Evolutionary conservation across 176 grass and related monocot genomes (phyloP), one percentile per base, ranked within the genome.

Genomic region (Alloteropsis semialata): DNA sequence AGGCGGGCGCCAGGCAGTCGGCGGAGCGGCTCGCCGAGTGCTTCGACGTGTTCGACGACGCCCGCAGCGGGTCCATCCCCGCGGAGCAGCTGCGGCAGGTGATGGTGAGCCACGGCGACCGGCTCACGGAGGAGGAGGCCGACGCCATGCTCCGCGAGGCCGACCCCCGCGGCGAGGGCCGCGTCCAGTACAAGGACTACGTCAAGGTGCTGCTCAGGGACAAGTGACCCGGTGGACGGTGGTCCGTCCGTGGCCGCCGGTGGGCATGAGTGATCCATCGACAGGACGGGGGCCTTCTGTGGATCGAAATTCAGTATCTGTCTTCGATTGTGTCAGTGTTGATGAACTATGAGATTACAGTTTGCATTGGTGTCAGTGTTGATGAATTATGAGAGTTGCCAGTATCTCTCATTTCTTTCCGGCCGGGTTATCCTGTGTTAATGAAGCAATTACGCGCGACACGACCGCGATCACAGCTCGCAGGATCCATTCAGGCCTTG

Each of bases 21-120:
- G 84, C 76, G 48, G 63, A 73, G 88, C 57, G 60, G 2, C 88
- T 90, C 29, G 48, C 46, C 2, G 57, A 37, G 72, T 86, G 64
- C 73, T 72, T 90, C 8, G 88, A 78, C 77, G 78, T 77, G 65
- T 86, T 90, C 73, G 88, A 90, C 72, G 88, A 90, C 83, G 74
- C 46, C 28, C 69, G 56, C 22, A 82, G 30, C 78, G 78, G 88
- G 18, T 80, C 70, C 36, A 90, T 90, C 88, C 83, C 83, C 5
- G 39, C 73, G 55, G 88, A 90, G 79, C 88, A 90, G 79, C 88
- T 90, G n/a, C 88, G 88, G 84, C 79, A 90, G 79, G 88, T 78
- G 73, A 86, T 90, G 88, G 0, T 77, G 8, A 9, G 9, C 73
- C 88, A 86, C 48, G 88, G 88, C 65, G 88, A 90, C 79, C 56